Evolutionary conservation across 2,329 filamentous ascomycete species (phyloP), one percentile per base, ranked within the genome.

Genomic region (Fusarium nisikadoi): DNA sequence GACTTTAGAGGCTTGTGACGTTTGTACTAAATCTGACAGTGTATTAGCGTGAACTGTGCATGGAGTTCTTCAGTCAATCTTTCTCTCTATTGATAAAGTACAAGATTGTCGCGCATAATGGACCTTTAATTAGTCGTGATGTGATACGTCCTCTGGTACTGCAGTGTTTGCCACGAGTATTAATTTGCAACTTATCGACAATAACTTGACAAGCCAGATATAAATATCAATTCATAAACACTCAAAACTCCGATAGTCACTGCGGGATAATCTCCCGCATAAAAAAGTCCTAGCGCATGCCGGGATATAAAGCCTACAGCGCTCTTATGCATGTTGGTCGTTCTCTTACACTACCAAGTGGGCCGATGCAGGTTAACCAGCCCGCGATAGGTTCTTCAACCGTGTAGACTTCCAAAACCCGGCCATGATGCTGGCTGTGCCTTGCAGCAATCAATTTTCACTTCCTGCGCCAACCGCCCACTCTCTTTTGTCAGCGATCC

Each of bases 271-370:
- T 46, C 8, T 20, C 45, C 19, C 9, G 19, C 45, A 33, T 33
- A 23, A 8, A 31, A 12, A 33, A 10, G 14, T n/a, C 11, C 6
- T 14, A 20, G 45, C 20, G 9, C 27, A 47, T 23, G 23, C 27
- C 39, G 9, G 27, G 14, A 33, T 23, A 8, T 5, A 47, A 29
- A 25, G 8, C 17, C 25, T 35, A 16, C 46, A 35, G 29, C 19
- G 16, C 27, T 46, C 6, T 31, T 35, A 54, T 65, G 62, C 62
- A 65, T 55, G 62, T 65, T 55, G 57, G 62, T 55, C n/a, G 42
- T 42, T 36, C 41, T 36, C n/a, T n/a, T 19, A 33, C 41, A 47
- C 4, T 4, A 17, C 42, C n/a, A 25, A 49, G 47, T 55, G 36
- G 47, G 57, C 25, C 57, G 38, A 38, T 10, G 36, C 59, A 41